phyloP scores from a whole-genome alignment of 73 alveolate genomes.

The Tetrahymena malaccensis region DNA sequence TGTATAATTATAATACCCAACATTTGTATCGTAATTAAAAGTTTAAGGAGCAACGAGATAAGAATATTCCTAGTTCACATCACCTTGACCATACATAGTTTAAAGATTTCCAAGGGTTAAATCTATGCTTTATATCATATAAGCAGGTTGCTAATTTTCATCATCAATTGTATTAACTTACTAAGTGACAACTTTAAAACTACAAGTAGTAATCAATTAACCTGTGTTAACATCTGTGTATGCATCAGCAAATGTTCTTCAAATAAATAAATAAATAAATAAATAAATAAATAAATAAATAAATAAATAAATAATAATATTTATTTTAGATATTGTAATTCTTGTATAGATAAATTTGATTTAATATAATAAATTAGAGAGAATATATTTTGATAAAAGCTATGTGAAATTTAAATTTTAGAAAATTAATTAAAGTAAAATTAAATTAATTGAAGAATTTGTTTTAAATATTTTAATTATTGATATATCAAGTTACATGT shows the following conservation, averaged over 20 bases:
- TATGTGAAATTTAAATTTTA: no score
- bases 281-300: not conserved
- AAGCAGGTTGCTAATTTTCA: not conserved
- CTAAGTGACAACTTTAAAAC: not conserved
- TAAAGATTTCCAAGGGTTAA: not conserved
- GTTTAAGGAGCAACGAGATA: not conserved
- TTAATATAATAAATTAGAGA: no score
- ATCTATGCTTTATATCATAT: not conserved
- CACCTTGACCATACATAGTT: not conserved
- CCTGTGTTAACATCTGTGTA: not conserved
- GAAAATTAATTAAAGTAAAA: no score
- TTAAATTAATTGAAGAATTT: no score
- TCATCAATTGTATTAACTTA: not conserved
- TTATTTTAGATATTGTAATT: no score
- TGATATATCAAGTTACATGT: not conserved
- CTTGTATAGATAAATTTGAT: no score
- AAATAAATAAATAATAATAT: not conserved
- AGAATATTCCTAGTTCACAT: not conserved
- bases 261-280: not conserved
- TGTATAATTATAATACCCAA: not conserved
- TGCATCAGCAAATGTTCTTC: not conserved
- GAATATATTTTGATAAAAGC: no score
- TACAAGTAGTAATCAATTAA: not conserved
- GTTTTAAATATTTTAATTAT: no score
- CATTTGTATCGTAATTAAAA: not conserved